A percentile compares a stretch with the other conserved stretches of the same genome.
Conservation (phyloP, 225 moss, liverwort and hornwort genomes). For the Thuidium tamariscinum region DNA sequence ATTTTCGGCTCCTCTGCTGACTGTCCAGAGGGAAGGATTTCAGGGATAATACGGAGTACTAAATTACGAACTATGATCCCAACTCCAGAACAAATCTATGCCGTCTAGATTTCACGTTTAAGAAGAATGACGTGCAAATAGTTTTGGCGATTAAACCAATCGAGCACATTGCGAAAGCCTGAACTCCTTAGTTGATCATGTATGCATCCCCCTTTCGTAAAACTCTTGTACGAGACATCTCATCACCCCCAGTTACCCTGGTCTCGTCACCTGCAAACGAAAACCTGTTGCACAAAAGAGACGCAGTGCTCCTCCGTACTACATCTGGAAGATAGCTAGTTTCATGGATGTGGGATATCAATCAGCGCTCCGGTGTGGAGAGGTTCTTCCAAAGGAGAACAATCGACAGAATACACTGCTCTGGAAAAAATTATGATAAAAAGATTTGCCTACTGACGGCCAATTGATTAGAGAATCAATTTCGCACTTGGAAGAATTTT, state of each 20-base stretch:
- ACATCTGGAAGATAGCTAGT: not conserved
- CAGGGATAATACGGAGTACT: not conserved
- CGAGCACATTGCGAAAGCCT: not conserved
- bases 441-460: slow-evolving; percentile 12
- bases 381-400: not conserved
- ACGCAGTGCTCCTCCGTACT: not conserved
- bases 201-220: not conserved
- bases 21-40: not conserved
- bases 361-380: not conserved
- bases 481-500: slow-evolving; percentile 34
- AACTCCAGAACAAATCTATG: not conserved
- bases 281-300: not conserved
- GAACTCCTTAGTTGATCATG: not conserved
- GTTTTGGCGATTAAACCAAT: not conserved
- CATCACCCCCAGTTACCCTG: not conserved
- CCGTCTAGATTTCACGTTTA: not conserved
- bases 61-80: not conserved
- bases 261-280: not conserved
- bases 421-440: not conserved
- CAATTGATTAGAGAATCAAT: slow-evolving; percentile 25
- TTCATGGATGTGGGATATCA: not conserved
- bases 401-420: not conserved
- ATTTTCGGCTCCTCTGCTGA: not conserved
- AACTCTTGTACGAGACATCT: not conserved
- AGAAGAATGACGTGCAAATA: not conserved